Base-by-base conservation (phyloP, 257 asterid genomes). In the Asclepias syriaca region DNA sequence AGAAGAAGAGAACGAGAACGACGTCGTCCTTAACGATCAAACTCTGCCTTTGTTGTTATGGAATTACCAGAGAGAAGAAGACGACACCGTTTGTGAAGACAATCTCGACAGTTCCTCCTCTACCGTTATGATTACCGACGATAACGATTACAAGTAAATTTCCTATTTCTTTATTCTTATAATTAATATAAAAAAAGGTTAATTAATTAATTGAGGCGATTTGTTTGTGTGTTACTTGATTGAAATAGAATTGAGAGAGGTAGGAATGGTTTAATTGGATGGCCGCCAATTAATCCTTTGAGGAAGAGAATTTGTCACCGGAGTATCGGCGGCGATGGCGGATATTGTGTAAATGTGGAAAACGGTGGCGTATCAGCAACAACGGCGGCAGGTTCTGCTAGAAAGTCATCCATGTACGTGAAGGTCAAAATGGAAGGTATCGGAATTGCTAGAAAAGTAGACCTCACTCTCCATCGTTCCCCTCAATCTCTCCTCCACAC, bases 381-480 rank as follows among this genome's bases (percentile, higher is more conserved):
- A 32, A 24, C 27, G 0, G 37, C 37, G 1, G 39, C 48, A 6
- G 46, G 10, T 43, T 43, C 11, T 43, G 48, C 48, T 43, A 43
- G 68, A 29, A 79, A 67, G 24, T 84, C 48, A 43, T 43, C 84
- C 5, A 71, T 34, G 83, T 83, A 74, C 21, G 90, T 90, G 66
- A 90, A 90, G 70, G 96, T 87, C 80, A 87, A 84, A 75, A 90
- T 90, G 95, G 95, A 90, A 53, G 95, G 96, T 5, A 76, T 86
- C 14, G 96, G 90, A 63, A 88, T 90, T 51, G 85, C 81, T 19
- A 88, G 96, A 65, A 90, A 90, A 76, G 69, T 90, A 66, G 87
- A 90, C 73, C 51, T 90, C 2, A 79, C 72, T 45, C 60, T 16
- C 40, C 79, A 84, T 68, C 79, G 54, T 8, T 87, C 88, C 60